phyloP scores from a whole-genome alignment of 177 flowering plant species.

The Tripterygium wilfordii region DNA sequence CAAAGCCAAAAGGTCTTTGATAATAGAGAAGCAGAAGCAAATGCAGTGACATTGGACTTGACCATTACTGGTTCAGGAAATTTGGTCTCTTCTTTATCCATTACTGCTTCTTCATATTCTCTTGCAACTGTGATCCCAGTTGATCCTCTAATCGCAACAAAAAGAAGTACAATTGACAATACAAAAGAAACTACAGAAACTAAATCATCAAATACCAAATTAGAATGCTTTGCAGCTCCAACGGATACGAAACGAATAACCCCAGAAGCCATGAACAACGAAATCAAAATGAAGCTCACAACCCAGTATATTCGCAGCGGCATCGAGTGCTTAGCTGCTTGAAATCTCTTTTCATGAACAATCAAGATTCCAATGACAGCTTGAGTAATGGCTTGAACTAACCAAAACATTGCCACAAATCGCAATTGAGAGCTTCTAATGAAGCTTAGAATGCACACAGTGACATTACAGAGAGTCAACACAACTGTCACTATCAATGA shows the following conservation, averaged over 20 bases:
- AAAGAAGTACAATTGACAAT: slow-evolving; percentile 36
- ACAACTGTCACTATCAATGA: slow-evolving; percentile 35
- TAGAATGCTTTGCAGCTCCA: slow-evolving; percentile 7
- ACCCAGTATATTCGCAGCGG: slow-evolving; percentile 73
- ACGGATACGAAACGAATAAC: slow-evolving; percentile 32
- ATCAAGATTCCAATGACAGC: slow-evolving; percentile 40
- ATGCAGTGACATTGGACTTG: slow-evolving; percentile 40
- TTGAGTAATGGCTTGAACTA: slow-evolving; percentile 58
- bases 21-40: slow-evolving; percentile 59
- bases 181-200: slow-evolving; percentile 38
- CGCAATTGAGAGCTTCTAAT: slow-evolving; percentile 11
- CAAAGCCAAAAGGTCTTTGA: slow-evolving; percentile 75
- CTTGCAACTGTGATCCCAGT: slow-evolving; percentile 43
- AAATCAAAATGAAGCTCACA: slow-evolving; percentile 25
- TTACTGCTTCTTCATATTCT: slow-evolving; percentile 16
- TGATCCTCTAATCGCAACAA: slow-evolving; percentile 51
- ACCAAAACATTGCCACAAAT: slow-evolving; percentile 54
- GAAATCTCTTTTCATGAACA: slow-evolving; percentile 68
- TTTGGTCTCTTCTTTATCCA: slow-evolving; percentile 23
- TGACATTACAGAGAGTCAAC: slow-evolving; percentile 29
- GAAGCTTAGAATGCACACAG: slow-evolving; percentile 43
- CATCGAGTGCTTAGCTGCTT: slow-evolving; percentile 51
- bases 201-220: slow-evolving; percentile 48
- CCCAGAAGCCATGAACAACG: slow-evolving; percentile 44
- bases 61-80: slow-evolving; percentile 34